These are phyloP conservation scores for Starmerella cellae DNA, from an alignment of 805 yeast genomes.

Conservation along the genomic window DNA sequence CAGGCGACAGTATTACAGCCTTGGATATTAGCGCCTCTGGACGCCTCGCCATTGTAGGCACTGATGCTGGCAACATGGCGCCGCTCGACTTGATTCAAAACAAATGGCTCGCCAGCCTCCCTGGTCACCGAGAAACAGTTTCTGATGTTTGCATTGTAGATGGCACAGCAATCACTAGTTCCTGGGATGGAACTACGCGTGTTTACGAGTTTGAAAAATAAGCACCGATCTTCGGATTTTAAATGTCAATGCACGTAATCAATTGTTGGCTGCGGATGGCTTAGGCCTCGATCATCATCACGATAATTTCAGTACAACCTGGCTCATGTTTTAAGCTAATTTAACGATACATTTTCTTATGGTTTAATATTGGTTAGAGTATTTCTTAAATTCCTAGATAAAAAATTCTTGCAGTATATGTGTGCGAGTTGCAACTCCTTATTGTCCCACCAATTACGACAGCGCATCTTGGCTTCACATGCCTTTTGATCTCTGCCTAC, in stretches of 20 bases:
- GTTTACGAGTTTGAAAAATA: neutral
- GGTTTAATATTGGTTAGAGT: neutral
- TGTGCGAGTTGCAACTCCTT: too few species aligned
- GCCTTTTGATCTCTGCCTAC: too few species aligned
- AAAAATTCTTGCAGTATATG: too few species aligned
- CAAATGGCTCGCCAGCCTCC: slow-evolving; percentile 5
- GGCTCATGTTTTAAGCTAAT: too few species aligned
- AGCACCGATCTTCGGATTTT: too few species aligned
- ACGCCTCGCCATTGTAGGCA: slow-evolving; percentile 16
- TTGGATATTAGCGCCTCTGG: slow-evolving; percentile 16
- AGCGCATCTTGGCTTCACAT: too few species aligned
- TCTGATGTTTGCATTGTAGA: slow-evolving; percentile 8
- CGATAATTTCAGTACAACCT: too few species aligned
- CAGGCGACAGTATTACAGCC: slow-evolving; percentile 1
- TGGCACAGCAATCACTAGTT: slow-evolving; percentile 2
- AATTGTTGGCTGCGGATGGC: too few species aligned
- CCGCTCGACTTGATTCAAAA: slow-evolving; percentile 13
- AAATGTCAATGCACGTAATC: too few species aligned
- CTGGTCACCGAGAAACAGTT: slow-evolving; percentile 10
- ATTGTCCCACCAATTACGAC: too few species aligned
- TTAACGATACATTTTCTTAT: too few species aligned
- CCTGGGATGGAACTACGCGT: slow-evolving; percentile 15
- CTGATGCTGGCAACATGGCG: slow-evolving; percentile 9
- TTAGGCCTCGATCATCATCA: too few species aligned
- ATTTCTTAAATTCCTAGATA: neutral